Evolutionary conservation across 2,329 filamentous ascomycete species (phyloP).

Genomic region (Curvularia spicifera): DNA sequence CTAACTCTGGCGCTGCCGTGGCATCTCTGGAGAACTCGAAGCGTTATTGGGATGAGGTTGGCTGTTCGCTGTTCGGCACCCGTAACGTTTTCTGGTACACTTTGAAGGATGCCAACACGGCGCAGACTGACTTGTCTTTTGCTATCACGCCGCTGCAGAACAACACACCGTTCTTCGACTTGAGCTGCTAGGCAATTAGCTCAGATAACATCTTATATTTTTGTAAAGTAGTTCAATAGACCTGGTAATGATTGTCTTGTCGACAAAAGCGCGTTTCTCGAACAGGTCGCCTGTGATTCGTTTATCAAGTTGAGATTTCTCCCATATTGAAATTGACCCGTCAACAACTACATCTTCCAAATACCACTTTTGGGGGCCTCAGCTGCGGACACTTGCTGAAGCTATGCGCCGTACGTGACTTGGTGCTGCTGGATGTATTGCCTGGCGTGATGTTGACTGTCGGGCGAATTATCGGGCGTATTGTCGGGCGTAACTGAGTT

Average conservation of each 20-base stretch:
- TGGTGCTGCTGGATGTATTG: no score
- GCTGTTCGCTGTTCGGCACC: conserved; percentile 37
- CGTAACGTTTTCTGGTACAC: conserved; percentile 43
- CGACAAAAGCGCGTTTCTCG: not conserved
- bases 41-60: conserved; percentile 30
- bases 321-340: not conserved
- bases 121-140: conserved; percentile 51
- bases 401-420: not conserved
- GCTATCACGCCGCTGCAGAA: conserved; percentile 61
- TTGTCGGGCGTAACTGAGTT: not conserved
- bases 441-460: no score
- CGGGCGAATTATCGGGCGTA: not conserved
- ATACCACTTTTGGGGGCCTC: not conserved
- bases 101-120: conserved; percentile 54
- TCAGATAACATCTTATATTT: not conserved
- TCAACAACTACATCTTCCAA: not conserved
- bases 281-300: not conserved
- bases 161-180: conserved; percentile 59
- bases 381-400: not conserved
- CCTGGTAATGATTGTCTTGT: not conserved
- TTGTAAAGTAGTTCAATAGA: not conserved
- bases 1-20: not conserved
- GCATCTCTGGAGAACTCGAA: not conserved
- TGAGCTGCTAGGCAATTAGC: conserved; percentile 52
- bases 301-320: not conserved